Conservation (phyloP, 2,329 filamentous ascomycete genomes). For the Pseudogymnoascus sp. region DNA sequence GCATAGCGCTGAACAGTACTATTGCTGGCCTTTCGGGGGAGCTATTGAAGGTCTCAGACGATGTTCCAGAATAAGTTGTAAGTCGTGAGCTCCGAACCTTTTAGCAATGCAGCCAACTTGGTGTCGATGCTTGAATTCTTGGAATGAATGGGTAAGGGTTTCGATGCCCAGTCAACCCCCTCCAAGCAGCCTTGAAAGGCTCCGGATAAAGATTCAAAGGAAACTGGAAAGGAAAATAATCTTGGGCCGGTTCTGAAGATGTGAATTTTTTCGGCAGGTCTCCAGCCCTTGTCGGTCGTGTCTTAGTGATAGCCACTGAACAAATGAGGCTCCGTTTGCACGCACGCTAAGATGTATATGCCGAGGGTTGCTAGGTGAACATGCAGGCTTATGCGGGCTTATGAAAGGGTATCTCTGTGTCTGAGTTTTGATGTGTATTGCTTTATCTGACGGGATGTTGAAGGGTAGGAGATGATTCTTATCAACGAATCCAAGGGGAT, state of each 20-base stretch:
- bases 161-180: not conserved
- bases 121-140: not conserved
- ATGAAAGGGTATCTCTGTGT: slow-evolving; percentile 33
- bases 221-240: slow-evolving; percentile 12
- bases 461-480: slow-evolving; percentile 30
- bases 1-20: slow-evolving; percentile 39
- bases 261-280: slow-evolving; percentile 36
- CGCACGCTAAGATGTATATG: not conserved
- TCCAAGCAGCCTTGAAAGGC: slow-evolving; percentile 12
- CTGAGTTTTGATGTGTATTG: slow-evolving; percentile 31
- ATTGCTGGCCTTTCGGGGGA: not conserved
- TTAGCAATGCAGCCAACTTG: not conserved
- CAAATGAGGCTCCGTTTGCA: slow-evolving; percentile 39
- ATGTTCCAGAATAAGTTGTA: slow-evolving; percentile 3
- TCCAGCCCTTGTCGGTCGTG: slow-evolving; percentile 39
- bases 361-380: slow-evolving; percentile 9
- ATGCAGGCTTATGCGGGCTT: slow-evolving; percentile 29
- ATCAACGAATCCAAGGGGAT: slow-evolving; percentile 6
- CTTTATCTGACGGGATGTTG: slow-evolving; percentile 12
- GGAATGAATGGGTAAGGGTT: not conserved
- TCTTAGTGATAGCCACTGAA: slow-evolving; percentile 35
- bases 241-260: slow-evolving; percentile 11
- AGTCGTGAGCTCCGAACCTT: not conserved
- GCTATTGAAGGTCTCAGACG: slow-evolving; percentile 6
- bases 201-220: slow-evolving; percentile 12